Base-by-base conservation (phyloP, 1,139 yeast genomes). In the Diutina mesorugosa region DNA sequence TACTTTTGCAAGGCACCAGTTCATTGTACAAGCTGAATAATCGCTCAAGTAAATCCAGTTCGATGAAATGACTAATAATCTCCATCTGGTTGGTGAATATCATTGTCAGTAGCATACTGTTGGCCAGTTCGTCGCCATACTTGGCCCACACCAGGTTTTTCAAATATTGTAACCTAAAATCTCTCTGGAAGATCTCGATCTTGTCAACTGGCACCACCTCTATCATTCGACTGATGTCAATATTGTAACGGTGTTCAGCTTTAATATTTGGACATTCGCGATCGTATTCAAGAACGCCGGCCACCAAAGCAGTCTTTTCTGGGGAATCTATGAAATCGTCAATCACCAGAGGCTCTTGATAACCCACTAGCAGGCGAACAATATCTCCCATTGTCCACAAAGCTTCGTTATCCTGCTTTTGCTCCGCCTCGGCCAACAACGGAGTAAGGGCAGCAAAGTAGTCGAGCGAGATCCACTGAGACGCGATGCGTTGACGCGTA, bases 241-340 rank as follows among this genome's bases (percentile, higher is more conserved):
- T 69, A 64, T 81, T 84, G 21, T 79, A 81, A 55, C 97, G 74
- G 69, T 89, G 90, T 62, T 87, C 85, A 1, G 97, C 90, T 68
- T 89, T 90, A 61, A 78, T 76, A 28, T 76, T 76, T 0, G 97
- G 96, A 63, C 79, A 88, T 58, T 87, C 95, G 0, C 95, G 87
- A 66, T 91, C 97, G 68, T 91, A 93, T 67, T 93, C 99, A 55
- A 93, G 71, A n/a, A 90, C 86, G 0, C 96, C 96, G 9, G 86
- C 79, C 6, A 88, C 71, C 0, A 88, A 87, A 62, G 78, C 64
- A 45, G 89, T 77, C 57, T 79, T 74, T 3, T 77, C 79, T 61
- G 87, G 93, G 4, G 68, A 61, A 1, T 79, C 78, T 2, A 89
- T 71, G 57, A 91, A 76, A 52, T 78, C 73, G 59, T 90, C 96